Base-by-base conservation (phyloP, 2,329 filamentous ascomycete species). In the Diplodia corticola region DNA sequence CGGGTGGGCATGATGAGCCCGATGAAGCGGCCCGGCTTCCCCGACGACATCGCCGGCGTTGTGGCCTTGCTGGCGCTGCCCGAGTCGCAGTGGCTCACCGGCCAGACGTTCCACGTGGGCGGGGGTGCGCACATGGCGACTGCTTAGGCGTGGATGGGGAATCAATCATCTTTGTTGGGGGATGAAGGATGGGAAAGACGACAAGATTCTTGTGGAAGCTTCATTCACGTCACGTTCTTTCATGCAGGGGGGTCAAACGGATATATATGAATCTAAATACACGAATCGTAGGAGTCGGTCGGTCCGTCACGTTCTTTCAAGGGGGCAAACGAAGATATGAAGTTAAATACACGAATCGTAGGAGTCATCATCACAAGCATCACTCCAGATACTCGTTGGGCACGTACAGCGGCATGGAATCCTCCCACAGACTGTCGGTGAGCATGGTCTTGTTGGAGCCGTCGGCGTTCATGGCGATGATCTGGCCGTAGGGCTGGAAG, bases 401-500 rank as follows among this genome's bases (percentile, higher is more conserved):
- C 20, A 71, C 55, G 33, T 68, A 71, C 30, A 69, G 63, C 22
- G 69, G 69, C 69, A 71, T 71, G 3, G 68, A 69, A 61, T 67
- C 69, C 48, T 71, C 69, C 69, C 68, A 71, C 66, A 69, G 67
- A 33, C 68, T 69, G 54, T 71, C 68, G 15, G 69, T 69, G 15
- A 69, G 51, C 26, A 69, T 60, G 12, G 33, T 61, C 63, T 69
- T 70, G 6, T 66, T 53, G 17, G 49, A 71, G 0, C 81, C 80
- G 71, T 81, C 78, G 5, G 72, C 71, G 66, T 82, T 71, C 80
- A 81, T 81, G n/a, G 78, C 66, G 57, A 80, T 73, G 51, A 82
- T 79, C 73, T 81, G 79, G 0, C 80, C 79, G 51, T 81, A 81
- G 0, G 79, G 80, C 71, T 82, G 78, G 69, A 81, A 82, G 0